Evolutionary conservation across 1,284 basidiomycete species (phyloP).

Genomic region (Boletus sp.): DNA sequence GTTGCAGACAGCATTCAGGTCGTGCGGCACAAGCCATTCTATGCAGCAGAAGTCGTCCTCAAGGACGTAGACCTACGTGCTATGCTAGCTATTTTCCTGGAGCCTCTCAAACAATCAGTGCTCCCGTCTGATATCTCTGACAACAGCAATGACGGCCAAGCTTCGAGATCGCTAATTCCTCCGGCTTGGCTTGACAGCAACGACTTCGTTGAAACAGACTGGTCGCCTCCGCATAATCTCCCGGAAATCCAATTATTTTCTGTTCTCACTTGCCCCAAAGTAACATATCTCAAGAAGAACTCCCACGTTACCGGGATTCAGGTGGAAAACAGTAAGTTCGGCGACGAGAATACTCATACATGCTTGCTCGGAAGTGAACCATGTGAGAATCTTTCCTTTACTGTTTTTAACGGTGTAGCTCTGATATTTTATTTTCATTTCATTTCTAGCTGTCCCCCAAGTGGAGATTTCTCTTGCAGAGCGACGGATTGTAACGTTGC

Average conservation of each 20-base stretch:
- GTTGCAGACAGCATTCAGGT: conserved; percentile 56
- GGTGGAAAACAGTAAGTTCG: conserved; percentile 77
- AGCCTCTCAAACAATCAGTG: conserved; percentile 66
- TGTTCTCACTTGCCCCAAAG: conserved; percentile 77
- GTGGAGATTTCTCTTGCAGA: conserved; percentile 73
- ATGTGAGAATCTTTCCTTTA: conserved; percentile 50
- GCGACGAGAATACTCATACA: conserved; percentile 82
- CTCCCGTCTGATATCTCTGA: conserved; percentile 43
- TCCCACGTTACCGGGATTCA: conserved; percentile 46
- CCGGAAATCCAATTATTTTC: conserved; percentile 76
- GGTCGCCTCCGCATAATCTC: conserved; percentile 52
- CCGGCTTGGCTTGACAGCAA: conserved; percentile 78
- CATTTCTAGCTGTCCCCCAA: conserved; percentile 57
- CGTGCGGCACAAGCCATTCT: conserved; percentile 85
- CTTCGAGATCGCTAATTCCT: conserved; percentile 36
- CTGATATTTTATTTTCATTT: not conserved
- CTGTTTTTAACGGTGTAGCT: conserved; percentile 4
- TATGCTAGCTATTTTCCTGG: conserved; percentile 77
- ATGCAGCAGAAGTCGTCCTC: conserved; percentile 88
- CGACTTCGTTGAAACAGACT: conserved; percentile 86
- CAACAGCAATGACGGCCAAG: conserved; percentile 31
- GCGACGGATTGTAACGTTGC: conserved; percentile 57
- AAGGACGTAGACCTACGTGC: conserved; percentile 81
- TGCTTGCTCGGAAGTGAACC: conserved; percentile 82
- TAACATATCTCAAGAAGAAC: conserved; percentile 81